Evolutionary conservation across 1,284 basidiomycete genomes (phyloP).

Genomic region (Pterula multifida): DNA sequence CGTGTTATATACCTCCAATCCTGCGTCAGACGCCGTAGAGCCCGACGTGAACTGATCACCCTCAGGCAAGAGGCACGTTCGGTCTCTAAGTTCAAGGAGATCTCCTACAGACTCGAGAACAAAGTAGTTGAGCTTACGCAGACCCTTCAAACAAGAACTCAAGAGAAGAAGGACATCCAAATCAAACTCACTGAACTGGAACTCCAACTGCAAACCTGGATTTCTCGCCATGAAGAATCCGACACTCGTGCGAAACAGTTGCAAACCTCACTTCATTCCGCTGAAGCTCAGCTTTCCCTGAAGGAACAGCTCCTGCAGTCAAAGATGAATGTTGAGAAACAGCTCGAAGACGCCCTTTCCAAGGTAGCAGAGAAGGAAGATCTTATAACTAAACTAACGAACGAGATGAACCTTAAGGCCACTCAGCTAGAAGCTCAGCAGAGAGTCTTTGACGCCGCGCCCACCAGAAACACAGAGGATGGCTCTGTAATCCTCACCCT

Average conservation of each 20-base stretch:
- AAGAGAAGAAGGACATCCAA: slow-evolving; percentile 86
- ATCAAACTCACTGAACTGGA: slow-evolving; percentile 69
- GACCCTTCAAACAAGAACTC: slow-evolving; percentile 82
- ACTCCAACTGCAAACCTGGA: slow-evolving; percentile 78
- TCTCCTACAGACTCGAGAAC: slow-evolving; percentile 96
- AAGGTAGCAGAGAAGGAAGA: slow-evolving; percentile 80
- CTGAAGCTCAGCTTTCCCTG: slow-evolving; percentile 64
- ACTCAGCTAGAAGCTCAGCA: slow-evolving; percentile 76
- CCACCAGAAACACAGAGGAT: slow-evolving; percentile 65
- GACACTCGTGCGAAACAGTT: slow-evolving; percentile 69
- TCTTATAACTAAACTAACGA: slow-evolving; percentile 69
- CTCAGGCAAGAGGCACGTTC: slow-evolving; percentile 91
- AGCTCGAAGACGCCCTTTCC: slow-evolving; percentile 65
- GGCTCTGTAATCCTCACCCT: slow-evolving; percentile 77
- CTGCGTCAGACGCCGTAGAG: slow-evolving; percentile 82
- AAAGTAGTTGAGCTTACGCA: slow-evolving; percentile 99
- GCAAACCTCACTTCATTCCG: slow-evolving; percentile 57
- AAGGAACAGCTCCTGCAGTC: slow-evolving; percentile 69
- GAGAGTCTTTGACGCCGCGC: slow-evolving; percentile 47
- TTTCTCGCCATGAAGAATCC: slow-evolving; percentile 82
- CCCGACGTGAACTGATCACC: slow-evolving; percentile 74
- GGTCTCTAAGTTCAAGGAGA: slow-evolving; percentile 97
- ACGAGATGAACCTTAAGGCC: slow-evolving; percentile 65
- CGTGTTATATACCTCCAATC: slow-evolving; percentile 85
- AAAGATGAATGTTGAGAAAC: slow-evolving; percentile 77